Base-by-base conservation (phyloP, 2,329 filamentous ascomycete genomes). In the Neoarthrinium moseri region DNA sequence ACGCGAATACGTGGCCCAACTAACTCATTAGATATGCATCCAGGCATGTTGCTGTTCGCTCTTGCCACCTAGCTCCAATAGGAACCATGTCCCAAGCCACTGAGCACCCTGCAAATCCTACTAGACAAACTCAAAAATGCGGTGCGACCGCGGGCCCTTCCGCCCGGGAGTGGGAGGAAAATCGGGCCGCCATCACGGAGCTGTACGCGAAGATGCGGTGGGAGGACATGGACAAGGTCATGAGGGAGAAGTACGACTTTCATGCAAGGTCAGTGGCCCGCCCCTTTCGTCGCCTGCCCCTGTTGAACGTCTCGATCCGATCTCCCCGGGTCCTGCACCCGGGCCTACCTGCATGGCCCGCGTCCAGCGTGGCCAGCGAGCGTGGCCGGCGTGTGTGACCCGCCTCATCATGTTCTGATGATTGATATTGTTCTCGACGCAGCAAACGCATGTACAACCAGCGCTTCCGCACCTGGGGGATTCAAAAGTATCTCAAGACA, bases 361-460 rank as follows among this genome's bases (percentile, higher is more conserved):
- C n/a, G n/a, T n/a, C n/a, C n/a, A n/a, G n/a, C n/a, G 26, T 23
- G 35, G 15, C 20, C 23, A n/a, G 35, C 11, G 17, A 13, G 15
- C 22, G 17, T 21, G 20, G 21, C 17, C 33, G 18, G 23, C 20
- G 17, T 18, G 20, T 18, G 13, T 39, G 11, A 18, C 36, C n/a
- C 36, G 7, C 13, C 4, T 8, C 17, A 6, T 17, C 38, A 21
- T 29, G 26, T 29, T 29, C n/a, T n/a, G 8, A n/a, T 29, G 8
- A 29, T n/a, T 29, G 8, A 29, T n/a, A 29, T n/a, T n/a, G n/a
- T n/a, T n/a, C n/a, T n/a, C 26, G 26, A 8, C 26, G 22, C n/a
- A 43, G 39, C 39, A 43, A 43, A 20, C 39, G 39, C 18, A 43
- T 43, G 39, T 43, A 43, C n/a, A 43, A 43, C 13, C 39, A 43